phyloP scores from a whole-genome alignment of 495 filamentous ascomycete species.

The Peziza echinospora region DNA sequence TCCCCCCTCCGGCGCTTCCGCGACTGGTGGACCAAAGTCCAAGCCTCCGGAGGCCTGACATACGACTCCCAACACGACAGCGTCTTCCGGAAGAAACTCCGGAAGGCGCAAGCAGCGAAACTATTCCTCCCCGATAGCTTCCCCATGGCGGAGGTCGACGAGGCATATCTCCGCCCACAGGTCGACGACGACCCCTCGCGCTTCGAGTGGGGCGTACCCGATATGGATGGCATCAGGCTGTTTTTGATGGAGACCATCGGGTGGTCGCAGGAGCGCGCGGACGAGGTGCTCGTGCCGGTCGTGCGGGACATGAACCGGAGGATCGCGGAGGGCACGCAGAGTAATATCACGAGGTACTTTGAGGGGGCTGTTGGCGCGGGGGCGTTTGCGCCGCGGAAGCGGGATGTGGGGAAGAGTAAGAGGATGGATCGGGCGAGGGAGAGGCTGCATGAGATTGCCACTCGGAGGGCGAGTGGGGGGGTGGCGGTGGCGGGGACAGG shows the following conservation, averaged over 20 bases:
- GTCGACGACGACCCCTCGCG: slow-evolving; percentile 55
- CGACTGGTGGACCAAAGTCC: slow-evolving; percentile 70
- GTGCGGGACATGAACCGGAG: slow-evolving; percentile 83
- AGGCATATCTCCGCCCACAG: slow-evolving; percentile 67
- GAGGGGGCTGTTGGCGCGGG: slow-evolving; percentile 36
- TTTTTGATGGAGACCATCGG: slow-evolving; percentile 89
- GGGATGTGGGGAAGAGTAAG: slow-evolving; percentile 39
- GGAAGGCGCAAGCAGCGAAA: slow-evolving; percentile 47
- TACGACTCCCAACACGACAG: slow-evolving; percentile 31
- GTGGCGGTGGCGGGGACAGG: too few species aligned
- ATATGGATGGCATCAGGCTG: slow-evolving; percentile 60
- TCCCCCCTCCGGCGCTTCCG: slow-evolving; percentile 39
- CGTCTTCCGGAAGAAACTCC: slow-evolving; percentile 65
- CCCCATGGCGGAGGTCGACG: slow-evolving; percentile 48
- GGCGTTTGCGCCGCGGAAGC: slow-evolving; percentile 57
- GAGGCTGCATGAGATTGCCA: slow-evolving; percentile 37
- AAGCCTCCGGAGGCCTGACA: slow-evolving; percentile 22
- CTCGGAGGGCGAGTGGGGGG: too few species aligned
- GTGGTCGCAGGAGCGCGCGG: slow-evolving; percentile 74
- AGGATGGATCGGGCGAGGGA: slow-evolving; percentile 66
- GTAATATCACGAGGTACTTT: slow-evolving; percentile 87
- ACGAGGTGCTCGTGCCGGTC: slow-evolving; percentile 85
- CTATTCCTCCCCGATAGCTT: slow-evolving; percentile 65
- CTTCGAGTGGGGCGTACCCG: slow-evolving; percentile 91
- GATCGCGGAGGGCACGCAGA: slow-evolving; percentile 73